Evolutionary conservation across 108 stramenopile genomes (phyloP).

Genomic region (Discostella pseudostelligera): DNA sequence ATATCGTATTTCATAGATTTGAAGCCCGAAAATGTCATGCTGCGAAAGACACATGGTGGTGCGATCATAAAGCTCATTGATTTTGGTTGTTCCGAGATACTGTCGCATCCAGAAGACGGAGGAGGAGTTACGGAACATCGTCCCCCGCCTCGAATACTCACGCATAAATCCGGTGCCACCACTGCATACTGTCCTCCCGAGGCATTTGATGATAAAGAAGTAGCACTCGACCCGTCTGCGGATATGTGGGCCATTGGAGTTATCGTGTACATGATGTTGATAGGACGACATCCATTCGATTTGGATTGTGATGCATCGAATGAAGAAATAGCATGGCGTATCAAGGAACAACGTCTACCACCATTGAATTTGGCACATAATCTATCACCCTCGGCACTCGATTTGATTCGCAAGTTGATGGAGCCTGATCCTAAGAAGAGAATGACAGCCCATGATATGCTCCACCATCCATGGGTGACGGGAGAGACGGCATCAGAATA

Average conservation of each 20-base stretch:
- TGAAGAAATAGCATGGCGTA: slow-evolving; percentile 44
- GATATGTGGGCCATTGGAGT: slow-evolving; percentile 53
- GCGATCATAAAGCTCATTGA: slow-evolving; percentile 52
- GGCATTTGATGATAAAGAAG: slow-evolving; percentile 29
- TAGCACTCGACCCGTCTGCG: slow-evolving; percentile 24
- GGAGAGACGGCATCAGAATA: slow-evolving; percentile 74
- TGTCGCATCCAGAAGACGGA: slow-evolving; percentile 31
- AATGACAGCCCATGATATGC: slow-evolving; percentile 64
- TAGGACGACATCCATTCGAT: slow-evolving; percentile 62
- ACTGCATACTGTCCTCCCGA: slow-evolving; percentile 53
- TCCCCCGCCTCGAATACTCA: slow-evolving; percentile 25
- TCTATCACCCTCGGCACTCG: slow-evolving; percentile 61
- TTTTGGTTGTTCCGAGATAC: slow-evolving; percentile 49
- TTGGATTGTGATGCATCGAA: slow-evolving; percentile 42
- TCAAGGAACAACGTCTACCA: slow-evolving; percentile 47
- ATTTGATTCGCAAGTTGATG: slow-evolving; percentile 52
- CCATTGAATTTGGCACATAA: slow-evolving; percentile 30
- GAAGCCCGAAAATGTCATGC: slow-evolving; percentile 58
- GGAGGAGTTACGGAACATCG: slow-evolving; percentile 9
- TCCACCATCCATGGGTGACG: slow-evolving; percentile 68
- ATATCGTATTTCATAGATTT: too few relatives aligned
- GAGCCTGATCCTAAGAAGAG: slow-evolving; percentile 51
- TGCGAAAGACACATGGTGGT: slow-evolving; percentile 34
- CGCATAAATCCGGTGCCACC: slow-evolving; percentile 37
- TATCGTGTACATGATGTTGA: slow-evolving; percentile 60